Base-by-base conservation (phyloP, 2,329 filamentous ascomycete species). In the Pseudocercospora fuligena region DNA sequence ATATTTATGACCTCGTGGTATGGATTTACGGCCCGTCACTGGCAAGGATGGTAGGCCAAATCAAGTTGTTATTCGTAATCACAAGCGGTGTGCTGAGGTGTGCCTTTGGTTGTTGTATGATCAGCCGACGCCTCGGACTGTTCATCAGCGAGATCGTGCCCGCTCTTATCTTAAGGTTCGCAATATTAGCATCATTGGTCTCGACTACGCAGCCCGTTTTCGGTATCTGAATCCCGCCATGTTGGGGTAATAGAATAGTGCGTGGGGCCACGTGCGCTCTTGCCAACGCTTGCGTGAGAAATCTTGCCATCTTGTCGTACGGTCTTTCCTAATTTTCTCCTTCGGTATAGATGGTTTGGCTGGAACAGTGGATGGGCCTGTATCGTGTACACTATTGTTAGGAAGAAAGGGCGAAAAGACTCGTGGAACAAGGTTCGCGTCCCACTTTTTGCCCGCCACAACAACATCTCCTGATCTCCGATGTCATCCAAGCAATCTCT, bases 401-500 rank as follows among this genome's bases (percentile, higher is more conserved):
- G 49, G 23, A 25, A 25, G 11, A 51, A 5, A n/a, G 21, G 23
- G 47, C n/a, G 47, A 51, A 51, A 21, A 23, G 11, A 51, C 16
- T 21, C 23, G 47, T 21, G 47, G 21, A 21, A 19, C 16, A 51
- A 51, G 49, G 49, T 53, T 53, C n/a, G 49, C 31, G 49, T 25
- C 49, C 46, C 46, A 49, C 49, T 23, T 14, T 54, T 54, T 31
- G 25, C 23, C 51, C 21, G 51, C 51, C 51, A 54, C 46, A 25
- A 49, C 46, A 25, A 54, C 51, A 54, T 54, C 51, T 54, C 51
- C 51, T 54, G 51, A 54, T 27, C 23, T 54, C 51, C 54, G 54
- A 58, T 58, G 54, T 12, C 54, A 36, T 58, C 54, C 27, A 58
- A 36, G 31, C 27, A 31, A 33, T 31, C 29, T n/a, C 27, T 47